Evolutionary conservation across 2,329 filamentous ascomycete genomes (phyloP), one percentile per base, ranked within the genome.

Genomic region (Dactylellina drechsleri): DNA sequence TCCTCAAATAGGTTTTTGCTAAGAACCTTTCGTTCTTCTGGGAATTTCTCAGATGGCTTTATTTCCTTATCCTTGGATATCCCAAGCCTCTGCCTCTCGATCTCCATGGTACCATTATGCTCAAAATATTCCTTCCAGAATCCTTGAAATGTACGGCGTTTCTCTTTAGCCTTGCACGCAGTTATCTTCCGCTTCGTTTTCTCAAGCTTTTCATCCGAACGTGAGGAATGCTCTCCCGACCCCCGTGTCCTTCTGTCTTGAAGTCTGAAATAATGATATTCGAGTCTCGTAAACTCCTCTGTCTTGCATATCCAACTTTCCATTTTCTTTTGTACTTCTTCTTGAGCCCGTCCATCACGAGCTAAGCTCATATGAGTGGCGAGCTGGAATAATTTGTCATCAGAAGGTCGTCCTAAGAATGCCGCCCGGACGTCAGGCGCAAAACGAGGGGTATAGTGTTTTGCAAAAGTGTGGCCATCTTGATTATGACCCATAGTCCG

Each of bases 81-180:
- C 15, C 53, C 53, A 18, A 16, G 28, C 16, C 53, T 57, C 40
- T 57, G 28, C 53, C 53, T 57, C 53, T 57, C 53, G 28, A 57
- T 57, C 28, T 57, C 53, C 5, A 12, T 8, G n/a, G 53, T 57
- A n/a, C 53, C 53, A n/a, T 57, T 57, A 16, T 57, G 53, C n/a
- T 16, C 28, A 57, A 57, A 57, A 18, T 36, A 57, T n/a, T 36
- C 5, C 28, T 16, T 40, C 53, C 53, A 57, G n/a, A 23, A 16
- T 8, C 40, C 13, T 36, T 18, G 23, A 28, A 36, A 57, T 6
- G 53, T 28, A 16, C 16, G 53, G 10, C 28, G 28, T 31, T 18
- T 16, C 15, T 36, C 53, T 40, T 31, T 57, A 8, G 28, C 16
- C n/a, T 40, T 57, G n/a, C 23, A 57, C 16, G 23, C 10, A 18